Conservation (phyloP, 2,329 filamentous ascomycete genomes). For the Chaetothyriales sp. region DNA sequence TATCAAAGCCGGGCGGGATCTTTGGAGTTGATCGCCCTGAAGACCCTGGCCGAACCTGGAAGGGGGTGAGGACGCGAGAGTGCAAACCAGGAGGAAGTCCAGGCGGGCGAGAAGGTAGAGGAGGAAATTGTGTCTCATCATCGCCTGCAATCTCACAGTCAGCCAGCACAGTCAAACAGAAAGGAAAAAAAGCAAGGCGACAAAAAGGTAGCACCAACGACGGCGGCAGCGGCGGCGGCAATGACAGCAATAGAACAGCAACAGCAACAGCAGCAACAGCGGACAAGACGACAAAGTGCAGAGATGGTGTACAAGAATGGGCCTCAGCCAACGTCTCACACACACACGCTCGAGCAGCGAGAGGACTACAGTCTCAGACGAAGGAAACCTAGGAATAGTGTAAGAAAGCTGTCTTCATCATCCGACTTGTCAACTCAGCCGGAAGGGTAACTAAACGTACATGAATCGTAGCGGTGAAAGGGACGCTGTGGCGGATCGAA, state of each 20-base stretch:
- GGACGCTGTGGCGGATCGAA: background rate
- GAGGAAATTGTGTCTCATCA: constrained; percentile 34
- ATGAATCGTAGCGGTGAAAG: background rate
- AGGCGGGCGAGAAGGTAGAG: constrained; percentile 21
- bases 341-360: background rate
- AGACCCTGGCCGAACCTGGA: background rate
- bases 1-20: constrained; percentile 20
- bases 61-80: constrained; percentile 7
- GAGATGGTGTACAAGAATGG: background rate
- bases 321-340: background rate
- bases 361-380: background rate
- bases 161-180: constrained; percentile 12
- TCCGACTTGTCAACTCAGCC: background rate
- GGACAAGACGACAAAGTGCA: constrained; percentile 15
- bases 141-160: constrained; percentile 23
- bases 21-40: constrained; percentile 12
- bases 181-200: constrained; percentile 6
- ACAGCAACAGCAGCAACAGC: constrained; percentile 11
- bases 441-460: background rate
- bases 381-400: background rate
- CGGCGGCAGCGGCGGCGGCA: constrained; percentile 12
- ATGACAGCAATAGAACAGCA: constrained; percentile 8
- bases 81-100: constrained; percentile 5
- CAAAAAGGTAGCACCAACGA: constrained; percentile 7
- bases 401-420: background rate